Base-by-base conservation (phyloP, 257 asterid genomes). In the Vinca minor region DNA sequence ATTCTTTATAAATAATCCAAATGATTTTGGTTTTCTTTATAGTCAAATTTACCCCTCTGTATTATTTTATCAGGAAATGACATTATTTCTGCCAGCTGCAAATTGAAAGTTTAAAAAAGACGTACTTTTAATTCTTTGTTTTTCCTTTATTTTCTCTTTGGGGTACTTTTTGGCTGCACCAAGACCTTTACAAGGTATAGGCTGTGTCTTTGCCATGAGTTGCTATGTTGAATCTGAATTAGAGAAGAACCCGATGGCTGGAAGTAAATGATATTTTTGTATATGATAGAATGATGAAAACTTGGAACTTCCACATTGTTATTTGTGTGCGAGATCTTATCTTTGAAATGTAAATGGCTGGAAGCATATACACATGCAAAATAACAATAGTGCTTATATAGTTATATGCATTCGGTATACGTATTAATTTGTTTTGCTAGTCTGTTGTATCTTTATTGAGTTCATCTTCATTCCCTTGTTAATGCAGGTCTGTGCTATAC, bases 401-500 rank as follows among this genome's bases (percentile, higher is more conserved):
- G n/a, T 8, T 2, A 13, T 29, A 38, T 59, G 20, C 25, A 38
- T 38, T 35, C 31, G 11, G 32, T 39, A 32, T 15, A 26, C 25
- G 8, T 4, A 44, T 28, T 44, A 4, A 26, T 45, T 38, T 34
- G 10, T n/a, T 11, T 65, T 28, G 35, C n/a, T 14, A 11, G 6
- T 23, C n/a, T 41, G 5, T 29, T 11, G 15, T 32, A 17, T 50
- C 28, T 32, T 66, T 55, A 11, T 14, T 20, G 34, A 3, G 31
- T 41, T 42, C 10, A 20, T 47, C 21, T 23, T 59, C 54, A 11
- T n/a, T n/a, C n/a, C 52, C 9, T 67, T 38, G 34, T 6, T 25
- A 56, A 31, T 69, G 68, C 91, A 89, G 98, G 91, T 87, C 6
- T 89, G 88, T 56, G 84, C 78, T 65, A 69, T 93, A 52, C 47